These are phyloP conservation scores for Diutina catenulata DNA, from an alignment of 1,139 yeast genomes.

Conservation along the genomic window DNA sequence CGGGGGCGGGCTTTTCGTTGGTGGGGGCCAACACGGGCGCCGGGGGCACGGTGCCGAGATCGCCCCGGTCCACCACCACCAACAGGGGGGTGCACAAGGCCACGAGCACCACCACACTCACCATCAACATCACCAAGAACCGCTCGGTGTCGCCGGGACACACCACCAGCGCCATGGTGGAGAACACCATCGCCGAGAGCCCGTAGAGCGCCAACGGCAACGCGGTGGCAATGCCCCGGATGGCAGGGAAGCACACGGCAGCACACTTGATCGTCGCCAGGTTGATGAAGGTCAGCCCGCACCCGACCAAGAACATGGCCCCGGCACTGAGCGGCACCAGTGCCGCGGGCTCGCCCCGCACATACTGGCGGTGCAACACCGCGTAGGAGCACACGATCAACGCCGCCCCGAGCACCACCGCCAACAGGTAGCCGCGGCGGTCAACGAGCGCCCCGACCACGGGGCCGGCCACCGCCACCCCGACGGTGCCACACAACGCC, in stretches of 20 bases:
- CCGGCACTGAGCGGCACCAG: slow-evolving; percentile 20
- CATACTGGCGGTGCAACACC: slow-evolving; percentile 36
- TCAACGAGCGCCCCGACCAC: slow-evolving; percentile 52
- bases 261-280: slow-evolving; percentile 46
- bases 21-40: not conserved
- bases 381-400: slow-evolving; percentile 33
- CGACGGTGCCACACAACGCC: slow-evolving; percentile 49
- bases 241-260: slow-evolving; percentile 43
- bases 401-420: slow-evolving; percentile 33
- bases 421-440: slow-evolving; percentile 32
- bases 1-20: too few relatives aligned
- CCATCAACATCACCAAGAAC: slow-evolving; percentile 36
- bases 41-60: not conserved
- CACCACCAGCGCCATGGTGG: slow-evolving; percentile 34
- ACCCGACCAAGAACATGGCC: slow-evolving; percentile 33
- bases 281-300: slow-evolving; percentile 44
- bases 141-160: slow-evolving; percentile 40
- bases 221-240: slow-evolving; percentile 49
- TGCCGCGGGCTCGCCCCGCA: slow-evolving; percentile 18
- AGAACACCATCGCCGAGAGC: slow-evolving; percentile 44
- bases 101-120: slow-evolving; percentile 27
- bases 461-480: slow-evolving; percentile 47
- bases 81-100: slow-evolving; percentile 36
- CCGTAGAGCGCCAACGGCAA: slow-evolving; percentile 51
- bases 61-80: slow-evolving; percentile 30